Conservation (phyloP, 176 grass and related monocot species). For the Triticum aestivum region DNA sequence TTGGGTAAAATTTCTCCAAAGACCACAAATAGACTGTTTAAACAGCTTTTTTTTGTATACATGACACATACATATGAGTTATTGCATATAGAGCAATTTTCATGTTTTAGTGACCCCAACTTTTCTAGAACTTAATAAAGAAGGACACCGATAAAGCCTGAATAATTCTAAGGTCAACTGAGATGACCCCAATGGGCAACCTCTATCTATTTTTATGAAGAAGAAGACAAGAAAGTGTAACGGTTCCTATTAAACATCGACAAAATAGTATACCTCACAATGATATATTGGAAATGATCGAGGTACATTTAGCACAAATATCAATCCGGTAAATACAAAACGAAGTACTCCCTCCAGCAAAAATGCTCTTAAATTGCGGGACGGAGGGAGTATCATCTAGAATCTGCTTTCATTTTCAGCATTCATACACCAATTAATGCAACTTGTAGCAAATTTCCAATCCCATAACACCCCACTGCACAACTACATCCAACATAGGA, state of each 20-base stretch:
- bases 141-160: no score
- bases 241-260: background rate
- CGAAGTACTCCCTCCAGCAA: no score
- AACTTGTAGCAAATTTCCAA: background rate
- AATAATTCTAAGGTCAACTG: background rate
- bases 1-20: background rate
- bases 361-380: no score
- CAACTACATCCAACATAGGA: background rate
- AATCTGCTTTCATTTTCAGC: background rate
- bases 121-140: background rate
- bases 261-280: background rate
- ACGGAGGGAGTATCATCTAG: background rate
- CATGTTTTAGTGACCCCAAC: background rate
- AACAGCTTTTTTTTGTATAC: background rate
- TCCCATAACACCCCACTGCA: background rate
- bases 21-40: background rate
- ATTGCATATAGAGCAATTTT: background rate
- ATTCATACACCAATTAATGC: background rate
- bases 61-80: background rate
- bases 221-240: background rate
- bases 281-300: background rate
- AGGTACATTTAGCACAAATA: background rate
- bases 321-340: background rate
- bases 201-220: background rate
- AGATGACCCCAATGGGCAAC: background rate